Evolutionary conservation across 805 yeast species (phyloP), one percentile per base, ranked within the genome.

Genomic region (Zygotorulaspora chibaensis): DNA sequence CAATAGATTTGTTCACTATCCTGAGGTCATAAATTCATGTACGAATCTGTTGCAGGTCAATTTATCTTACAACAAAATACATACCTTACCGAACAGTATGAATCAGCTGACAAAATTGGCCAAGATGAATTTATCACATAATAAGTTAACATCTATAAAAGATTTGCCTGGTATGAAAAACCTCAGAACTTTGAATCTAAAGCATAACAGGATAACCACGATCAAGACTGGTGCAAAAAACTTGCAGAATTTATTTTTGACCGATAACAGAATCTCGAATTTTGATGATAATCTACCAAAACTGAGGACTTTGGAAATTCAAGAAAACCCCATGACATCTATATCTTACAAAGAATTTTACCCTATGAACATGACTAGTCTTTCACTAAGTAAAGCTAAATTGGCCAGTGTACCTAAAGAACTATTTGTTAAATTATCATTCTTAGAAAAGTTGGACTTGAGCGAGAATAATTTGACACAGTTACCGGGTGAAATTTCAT

Each of bases 351-450:
- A 67, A 30, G 78, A 77, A 28, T 63, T 73, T 17, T 62, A 68
- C 13, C 77, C 87, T 62, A 71, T 73, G 9, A 74, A 78, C 50
- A 71, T 89, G 62, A 82, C 88, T 1, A 79, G 81, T 13, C 71
- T 93, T 40, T 88, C 88, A 50, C 69, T 93, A 43, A 79, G 86
- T 8, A 85, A 84, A 58, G 96, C 96, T 1, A 88, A 87, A 56
- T 69, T 93, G 40, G 79, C 96, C 0, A 73, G 86, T 6, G 70
- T 93, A 25, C 83, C 90, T 0, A 72, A 77, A 7, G 77, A 76
- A 13, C 78, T 89, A 47, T 72, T 89, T 36, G 63, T 73, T 7
- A 75, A 73, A 52, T 71, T 89, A 35, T 78, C 85, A 0, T 76
- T 79, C 48, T 69, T 89, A 42, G 95, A 86, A 54, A 84, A 79